Conservation (phyloP, 176 grass and related monocot species). For the Oropetium thomaeum region DNA sequence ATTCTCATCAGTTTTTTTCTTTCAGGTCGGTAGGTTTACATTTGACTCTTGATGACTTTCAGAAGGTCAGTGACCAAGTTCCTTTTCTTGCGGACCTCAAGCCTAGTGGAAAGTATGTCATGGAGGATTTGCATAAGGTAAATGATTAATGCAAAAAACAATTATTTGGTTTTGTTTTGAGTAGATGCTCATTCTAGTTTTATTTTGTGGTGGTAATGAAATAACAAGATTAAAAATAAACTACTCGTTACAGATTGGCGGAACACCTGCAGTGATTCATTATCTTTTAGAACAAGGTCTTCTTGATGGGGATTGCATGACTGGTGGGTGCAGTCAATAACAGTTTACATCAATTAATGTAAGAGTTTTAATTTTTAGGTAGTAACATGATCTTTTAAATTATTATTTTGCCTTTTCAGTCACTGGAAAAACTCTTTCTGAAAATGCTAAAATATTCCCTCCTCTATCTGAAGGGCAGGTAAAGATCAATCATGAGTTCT, state of each 20-base stretch:
- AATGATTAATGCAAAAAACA: slow-evolving; percentile 21
- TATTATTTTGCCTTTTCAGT: slow-evolving; percentile 50
- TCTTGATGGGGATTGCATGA: slow-evolving; percentile 91
- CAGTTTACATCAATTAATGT: neutral
- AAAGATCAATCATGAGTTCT: slow-evolving; percentile 22
- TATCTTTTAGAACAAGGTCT: slow-evolving; percentile 89
- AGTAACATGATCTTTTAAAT: slow-evolving; percentile 19
- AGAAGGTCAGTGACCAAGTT: slow-evolving; percentile 93
- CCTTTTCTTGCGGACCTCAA: slow-evolving; percentile 98
- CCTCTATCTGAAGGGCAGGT: slow-evolving; percentile 86
- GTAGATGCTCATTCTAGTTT: neutral
- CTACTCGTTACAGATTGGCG: slow-evolving; percentile 63
- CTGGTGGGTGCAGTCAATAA: slow-evolving; percentile 52
- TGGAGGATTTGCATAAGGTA: slow-evolving; percentile 99
- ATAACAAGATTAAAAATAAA: neutral
- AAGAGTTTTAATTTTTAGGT: neutral
- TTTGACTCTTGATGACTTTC: slow-evolving; percentile 96
- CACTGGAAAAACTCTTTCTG: slow-evolving; percentile 90
- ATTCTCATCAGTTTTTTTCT: slow-evolving; percentile 40
- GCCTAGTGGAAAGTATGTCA: slow-evolving; percentile 98
- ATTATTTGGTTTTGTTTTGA: slow-evolving; percentile 21
- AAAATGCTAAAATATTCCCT: slow-evolving; percentile 88
- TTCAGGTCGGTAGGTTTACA: slow-evolving; percentile 88
- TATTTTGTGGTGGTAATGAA: neutral
- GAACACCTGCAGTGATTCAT: slow-evolving; percentile 90